These are phyloP conservation scores for Pseudogymnoascus sp. DNA, from an alignment of 2,329 filamentous ascomycete genomes.

Conservation along the genomic window DNA sequence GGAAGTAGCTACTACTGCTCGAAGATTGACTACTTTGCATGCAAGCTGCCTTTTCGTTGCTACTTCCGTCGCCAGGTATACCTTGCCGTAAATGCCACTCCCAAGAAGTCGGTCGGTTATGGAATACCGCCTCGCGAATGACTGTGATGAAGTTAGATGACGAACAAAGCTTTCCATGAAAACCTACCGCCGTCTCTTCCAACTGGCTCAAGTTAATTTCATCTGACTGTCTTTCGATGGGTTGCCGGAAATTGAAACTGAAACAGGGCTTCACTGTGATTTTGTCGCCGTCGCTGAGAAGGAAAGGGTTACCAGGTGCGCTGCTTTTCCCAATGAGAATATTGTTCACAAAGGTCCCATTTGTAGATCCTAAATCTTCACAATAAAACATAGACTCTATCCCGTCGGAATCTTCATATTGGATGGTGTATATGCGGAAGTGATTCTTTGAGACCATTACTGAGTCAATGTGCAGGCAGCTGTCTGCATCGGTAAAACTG, in stretches of 20 bases:
- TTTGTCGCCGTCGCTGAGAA: constrained; percentile 43
- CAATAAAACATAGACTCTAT: constrained; percentile 40
- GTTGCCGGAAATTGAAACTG: constrained; percentile 30
- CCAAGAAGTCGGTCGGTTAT: constrained; percentile 45
- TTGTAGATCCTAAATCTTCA: constrained; percentile 45
- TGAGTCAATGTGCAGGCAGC: not conserved
- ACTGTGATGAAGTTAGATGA: constrained; percentile 24
- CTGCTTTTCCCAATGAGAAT: constrained; percentile 36
- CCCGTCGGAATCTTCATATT: constrained; percentile 36
- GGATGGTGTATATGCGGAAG: constrained; percentile 46
- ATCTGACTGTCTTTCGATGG: constrained; percentile 9
- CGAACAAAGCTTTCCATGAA: not conserved
- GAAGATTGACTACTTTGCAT: constrained; percentile 57
- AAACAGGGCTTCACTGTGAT: constrained; percentile 35
- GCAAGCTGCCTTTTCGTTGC: constrained; percentile 51
- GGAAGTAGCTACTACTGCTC: constrained; percentile 13
- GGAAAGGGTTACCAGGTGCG: constrained; percentile 30
- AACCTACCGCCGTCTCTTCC: constrained; percentile 30
- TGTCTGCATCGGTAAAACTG: not conserved
- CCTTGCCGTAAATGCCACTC: constrained; percentile 42
- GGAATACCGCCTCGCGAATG: constrained; percentile 39
- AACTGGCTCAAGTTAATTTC: constrained; percentile 25
- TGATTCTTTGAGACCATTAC: constrained; percentile 42
- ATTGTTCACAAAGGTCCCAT: constrained; percentile 46
- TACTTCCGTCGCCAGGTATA: constrained; percentile 46